phyloP scores from a whole-genome alignment of 192 early-diverging fungal species.

The Geranomyces michiganensis region DNA sequence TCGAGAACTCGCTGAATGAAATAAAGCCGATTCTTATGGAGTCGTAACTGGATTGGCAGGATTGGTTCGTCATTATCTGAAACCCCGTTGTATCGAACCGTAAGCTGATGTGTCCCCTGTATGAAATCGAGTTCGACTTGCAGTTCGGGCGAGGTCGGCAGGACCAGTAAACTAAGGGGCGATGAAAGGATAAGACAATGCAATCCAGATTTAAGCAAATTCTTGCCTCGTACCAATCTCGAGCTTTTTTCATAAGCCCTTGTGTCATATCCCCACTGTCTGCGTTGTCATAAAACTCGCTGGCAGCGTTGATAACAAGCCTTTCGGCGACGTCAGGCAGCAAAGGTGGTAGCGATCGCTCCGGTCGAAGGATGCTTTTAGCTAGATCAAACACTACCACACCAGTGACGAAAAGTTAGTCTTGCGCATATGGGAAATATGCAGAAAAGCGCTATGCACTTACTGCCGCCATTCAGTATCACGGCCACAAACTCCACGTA shows the following conservation, averaged over 20 bases:
- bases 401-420: background rate
- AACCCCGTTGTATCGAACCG: conserved; percentile 49
- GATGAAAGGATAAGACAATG: background rate
- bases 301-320: conserved; percentile 68
- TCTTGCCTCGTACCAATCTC: conserved; percentile 61
- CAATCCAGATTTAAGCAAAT: background rate
- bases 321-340: conserved; percentile 53
- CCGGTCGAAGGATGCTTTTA: conserved; percentile 25
- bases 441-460: conserved; percentile 36
- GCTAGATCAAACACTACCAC: conserved; percentile 63
- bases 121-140: conserved; percentile 67
- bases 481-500: conserved; percentile 62
- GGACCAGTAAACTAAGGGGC: conserved; percentile 62
- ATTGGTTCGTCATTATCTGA: conserved; percentile 50
- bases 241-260: conserved; percentile 72
- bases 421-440: background rate
- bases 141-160: conserved; percentile 59
- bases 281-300: conserved; percentile 77
- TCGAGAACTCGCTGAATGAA: conserved; percentile 66
- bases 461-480: conserved; percentile 57
- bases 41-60: conserved; percentile 76
- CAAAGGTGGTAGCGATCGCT: conserved; percentile 18
- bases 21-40: conserved; percentile 59
- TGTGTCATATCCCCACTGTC: conserved; percentile 64
- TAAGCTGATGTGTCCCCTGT: conserved; percentile 69